Base-by-base conservation (phyloP, 2,329 filamentous ascomycete species). In the Aspergillus ibericus region DNA sequence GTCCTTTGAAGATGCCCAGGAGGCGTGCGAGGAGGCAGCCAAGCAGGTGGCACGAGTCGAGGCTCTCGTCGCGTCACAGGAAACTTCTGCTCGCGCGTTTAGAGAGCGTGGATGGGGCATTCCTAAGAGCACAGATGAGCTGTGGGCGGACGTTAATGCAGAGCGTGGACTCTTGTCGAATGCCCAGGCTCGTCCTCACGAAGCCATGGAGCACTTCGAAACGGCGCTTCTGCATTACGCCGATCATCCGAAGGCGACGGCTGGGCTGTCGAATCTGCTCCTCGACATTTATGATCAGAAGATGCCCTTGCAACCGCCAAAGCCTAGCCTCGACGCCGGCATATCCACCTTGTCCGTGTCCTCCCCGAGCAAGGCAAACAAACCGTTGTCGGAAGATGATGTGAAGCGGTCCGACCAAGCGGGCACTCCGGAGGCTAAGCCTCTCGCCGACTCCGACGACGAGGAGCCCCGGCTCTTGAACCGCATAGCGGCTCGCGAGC, bases 401-500 rank as follows among this genome's bases (percentile, higher is more conserved):
- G 32, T 42, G 29, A 53, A 58, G 44, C 44, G 34, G 15, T 16
- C 36, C 22, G 27, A 47, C 16, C 35, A 16, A 32, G 44, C 53
- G 18, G 49, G 46, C 2, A 15, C 42, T 9, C 42, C 58, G 44
- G 53, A 59, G 32, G 16, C 42, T 20, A 20, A 27, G 15, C n/a
- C 55, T 12, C 9, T 42, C 9, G 18, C 51, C 18, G 29, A 36
- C 16, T 25, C 18, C 0, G 50, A 63, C 9, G 75, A 72, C 54
- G 74, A 81, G 53, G 86, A 87, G 1, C 82, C 92, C 4, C 89
- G 88, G 15, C 83, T 89, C 15, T 81, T 92, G 34, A 92, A 95
- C 72, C 86, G 92, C 10, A 85, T 98, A n/a, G 91, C 93, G 3
- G 91, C 93, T 15, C 87, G 93, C 18, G 95, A 98, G 71, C 85